Conservation (phyloP, 352 stramenopile genomes). For the Phytophthora palmivora region DNA sequence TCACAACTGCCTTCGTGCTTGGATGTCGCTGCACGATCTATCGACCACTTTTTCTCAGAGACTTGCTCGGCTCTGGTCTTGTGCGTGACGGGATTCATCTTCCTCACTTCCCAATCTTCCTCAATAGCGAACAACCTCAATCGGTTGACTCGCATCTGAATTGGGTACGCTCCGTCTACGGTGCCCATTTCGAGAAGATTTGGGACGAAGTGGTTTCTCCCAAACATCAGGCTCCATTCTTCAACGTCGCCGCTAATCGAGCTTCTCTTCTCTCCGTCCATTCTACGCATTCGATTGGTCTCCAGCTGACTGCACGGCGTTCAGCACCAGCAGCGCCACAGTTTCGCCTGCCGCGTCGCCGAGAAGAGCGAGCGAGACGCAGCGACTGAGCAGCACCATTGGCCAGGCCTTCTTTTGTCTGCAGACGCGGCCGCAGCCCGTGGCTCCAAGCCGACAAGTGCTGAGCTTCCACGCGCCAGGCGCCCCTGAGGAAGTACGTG, state of each 20-base stretch:
- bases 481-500: slow-evolving; percentile 25
- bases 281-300: slow-evolving; percentile 30
- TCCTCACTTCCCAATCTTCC: slow-evolving; percentile 3
- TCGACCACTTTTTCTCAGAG: slow-evolving; percentile 6
- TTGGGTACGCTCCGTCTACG: slow-evolving; percentile 8
- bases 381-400: slow-evolving; percentile 49
- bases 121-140: too few species aligned
- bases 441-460: slow-evolving; percentile 30
- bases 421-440: slow-evolving; percentile 48
- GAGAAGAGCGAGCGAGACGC: slow-evolving; percentile 33
- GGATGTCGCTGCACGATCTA: slow-evolving; percentile 7
- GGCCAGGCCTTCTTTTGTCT: slow-evolving; percentile 65
- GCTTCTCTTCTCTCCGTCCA: slow-evolving; percentile 19
- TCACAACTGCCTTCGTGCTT: neutral
- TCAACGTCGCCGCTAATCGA: slow-evolving; percentile 10
- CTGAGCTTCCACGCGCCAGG: slow-evolving; percentile 28
- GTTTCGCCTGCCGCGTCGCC: slow-evolving; percentile 31
- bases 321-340: slow-evolving; percentile 12
- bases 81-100: neutral
- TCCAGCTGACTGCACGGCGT: slow-evolving; percentile 21
- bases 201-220: slow-evolving; percentile 4
- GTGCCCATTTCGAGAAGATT: slow-evolving; percentile 17
- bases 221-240: slow-evolving; percentile 3
- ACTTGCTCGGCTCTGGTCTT: neutral
- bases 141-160: neutral